These are phyloP conservation scores for Fusarium brevicatenulatum DNA, from an alignment of 2,329 filamentous ascomycete genomes.

Conservation along the genomic window DNA sequence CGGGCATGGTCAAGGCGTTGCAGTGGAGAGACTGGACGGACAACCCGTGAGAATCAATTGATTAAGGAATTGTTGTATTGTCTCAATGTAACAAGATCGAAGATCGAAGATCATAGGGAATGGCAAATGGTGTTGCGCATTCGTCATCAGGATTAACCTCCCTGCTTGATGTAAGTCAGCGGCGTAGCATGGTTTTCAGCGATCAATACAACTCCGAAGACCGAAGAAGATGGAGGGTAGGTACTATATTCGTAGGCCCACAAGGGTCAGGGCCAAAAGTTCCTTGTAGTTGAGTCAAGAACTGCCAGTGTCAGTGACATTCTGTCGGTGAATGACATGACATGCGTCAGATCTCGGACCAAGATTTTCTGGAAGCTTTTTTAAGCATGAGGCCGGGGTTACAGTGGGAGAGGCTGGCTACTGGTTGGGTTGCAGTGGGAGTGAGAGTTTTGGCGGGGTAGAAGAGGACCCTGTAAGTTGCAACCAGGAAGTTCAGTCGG, in stretches of 20 bases:
- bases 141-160: conserved; percentile 14
- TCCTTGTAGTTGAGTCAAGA: neutral
- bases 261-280: conserved; percentile 6
- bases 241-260: neutral
- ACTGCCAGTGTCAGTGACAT: neutral
- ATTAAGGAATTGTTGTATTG: neutral
- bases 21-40: conserved; percentile 7
- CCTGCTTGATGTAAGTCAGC: conserved; percentile 8
- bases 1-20: conserved; percentile 17
- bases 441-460: conserved; percentile 12
- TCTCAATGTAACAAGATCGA: conserved; percentile 21
- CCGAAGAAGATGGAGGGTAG: conserved; percentile 3
- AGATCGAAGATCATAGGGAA: conserved; percentile 22
- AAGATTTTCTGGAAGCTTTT: conserved; percentile 20
- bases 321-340: neutral
- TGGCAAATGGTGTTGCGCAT: neutral
- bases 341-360: neutral
- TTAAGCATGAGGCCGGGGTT: conserved; percentile 8
- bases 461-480: conserved; percentile 19
- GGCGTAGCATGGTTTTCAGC: conserved; percentile 12
- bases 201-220: neutral
- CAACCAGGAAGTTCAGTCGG: conserved; percentile 4
- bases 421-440: conserved; percentile 5
- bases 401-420: conserved; percentile 16
- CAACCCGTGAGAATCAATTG: conserved; percentile 2